Base-by-base conservation (phyloP, 805 yeast genomes). In the Wickerhamiella siamensis region DNA sequence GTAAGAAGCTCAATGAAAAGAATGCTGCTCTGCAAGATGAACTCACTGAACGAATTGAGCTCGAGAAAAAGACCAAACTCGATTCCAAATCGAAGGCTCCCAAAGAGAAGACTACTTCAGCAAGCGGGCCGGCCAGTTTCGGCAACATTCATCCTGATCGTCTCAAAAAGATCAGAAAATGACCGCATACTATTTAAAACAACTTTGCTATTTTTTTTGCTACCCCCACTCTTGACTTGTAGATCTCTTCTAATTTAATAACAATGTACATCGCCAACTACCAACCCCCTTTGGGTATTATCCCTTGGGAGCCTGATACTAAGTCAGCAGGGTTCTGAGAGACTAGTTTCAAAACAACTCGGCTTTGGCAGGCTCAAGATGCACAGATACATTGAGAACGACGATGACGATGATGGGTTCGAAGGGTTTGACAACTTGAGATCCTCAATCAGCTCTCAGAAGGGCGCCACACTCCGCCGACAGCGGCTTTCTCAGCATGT, bases 21-120 rank as follows among this genome's bases (percentile, higher is more conserved):
- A 88, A 88, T 58, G 79, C 73, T 36, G 78, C 77, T 53, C 63
- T 87, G 51, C 71, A 70, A 35, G 78, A 69, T 21, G 94, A 87
- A 55, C 71, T 93, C 51, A 70, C 64, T 44, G 72, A 67, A 32
- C 72, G 78, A 53, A 67, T 76, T 35, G 58, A 55, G 47, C 62
- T 53, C 46, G 64, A 58, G 45, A 66, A 57, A 37, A 57, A 52
- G 42, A 55, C 42, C 38, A 47, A 33, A 21, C n/a, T 14, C 26
- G n/a, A 33, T 12, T n/a, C n/a, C 9, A 36, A 40, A 29, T 12
- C 39, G 16, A 19, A 31, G 5, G 27, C 41, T 14, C 16, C 32
- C 10, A 38, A 47, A 31, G 36, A 42, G 4, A 35, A 36, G n/a
- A 38, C 35, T 10, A 20, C 21, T 20, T 10, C 29, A 10, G 37